phyloP scores from a whole-genome alignment of 2,329 filamentous ascomycete species.

The Acrodontium crateriforme region DNA sequence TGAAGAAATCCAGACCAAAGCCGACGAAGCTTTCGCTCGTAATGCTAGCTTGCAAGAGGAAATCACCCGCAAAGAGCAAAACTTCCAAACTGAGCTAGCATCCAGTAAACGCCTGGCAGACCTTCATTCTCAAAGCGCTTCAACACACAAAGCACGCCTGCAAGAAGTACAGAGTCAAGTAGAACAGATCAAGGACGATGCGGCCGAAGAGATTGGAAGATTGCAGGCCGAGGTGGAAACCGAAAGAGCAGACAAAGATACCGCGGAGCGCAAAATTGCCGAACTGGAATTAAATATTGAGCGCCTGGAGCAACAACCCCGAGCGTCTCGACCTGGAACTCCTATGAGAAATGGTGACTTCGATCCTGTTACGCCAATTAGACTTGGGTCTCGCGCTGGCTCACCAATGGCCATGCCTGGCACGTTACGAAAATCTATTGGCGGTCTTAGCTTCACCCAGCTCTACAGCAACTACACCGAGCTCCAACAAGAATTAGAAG shows the following conservation, averaged over 20 bases:
- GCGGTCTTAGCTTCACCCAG: conserved; percentile 46
- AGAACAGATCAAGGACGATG: conserved; percentile 52
- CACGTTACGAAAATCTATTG: conserved; percentile 36
- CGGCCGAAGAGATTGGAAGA: conserved; percentile 41
- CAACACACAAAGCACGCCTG: conserved; percentile 56
- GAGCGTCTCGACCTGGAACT: conserved; percentile 32
- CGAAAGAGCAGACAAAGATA: conserved; percentile 44
- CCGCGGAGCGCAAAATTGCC: conserved; percentile 47
- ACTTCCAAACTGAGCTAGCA: conserved; percentile 75
- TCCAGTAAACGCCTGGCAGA: conserved; percentile 69
- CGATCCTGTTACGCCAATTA: conserved; percentile 15
- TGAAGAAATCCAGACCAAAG: conserved; percentile 71
- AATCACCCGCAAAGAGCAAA: conserved; percentile 67
- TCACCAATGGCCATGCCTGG: conserved; percentile 31
- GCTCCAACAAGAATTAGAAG: conserved; percentile 56
- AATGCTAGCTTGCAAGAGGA: conserved; percentile 79
- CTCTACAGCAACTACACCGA: conserved; percentile 49
- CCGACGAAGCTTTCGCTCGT: conserved; percentile 67
- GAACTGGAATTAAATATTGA: conserved; percentile 52
- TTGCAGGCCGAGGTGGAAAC: conserved; percentile 37
- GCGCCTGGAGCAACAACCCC: conserved; percentile 32
- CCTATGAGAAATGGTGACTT: conserved; percentile 31
- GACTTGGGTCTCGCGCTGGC: conserved; percentile 31
- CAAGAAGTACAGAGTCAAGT: conserved; percentile 53
- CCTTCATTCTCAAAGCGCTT: conserved; percentile 61